Percentiles rank a stretch among this genome's conserved stretches.
phyloP scores from a whole-genome alignment of 2,329 filamentous ascomycete genomes.

The Neospermospora avenae region DNA sequence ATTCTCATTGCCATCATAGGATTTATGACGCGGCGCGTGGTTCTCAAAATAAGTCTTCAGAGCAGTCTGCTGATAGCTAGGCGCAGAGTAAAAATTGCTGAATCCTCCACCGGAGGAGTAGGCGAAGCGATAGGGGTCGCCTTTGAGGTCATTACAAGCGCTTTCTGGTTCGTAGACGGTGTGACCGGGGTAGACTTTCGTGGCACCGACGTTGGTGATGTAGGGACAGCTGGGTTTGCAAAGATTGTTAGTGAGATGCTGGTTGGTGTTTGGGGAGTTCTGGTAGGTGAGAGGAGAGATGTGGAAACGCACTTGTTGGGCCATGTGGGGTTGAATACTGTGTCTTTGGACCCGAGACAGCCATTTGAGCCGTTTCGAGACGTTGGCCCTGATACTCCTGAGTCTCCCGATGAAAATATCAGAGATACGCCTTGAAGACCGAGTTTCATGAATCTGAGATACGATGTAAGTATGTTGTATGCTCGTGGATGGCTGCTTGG shows the following conservation, averaged over 20 bases:
- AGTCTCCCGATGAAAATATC: slow-evolving; percentile 46
- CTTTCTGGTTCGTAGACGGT: slow-evolving; percentile 31
- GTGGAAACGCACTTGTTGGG: slow-evolving; percentile 48
- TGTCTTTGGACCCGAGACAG: slow-evolving; percentile 44
- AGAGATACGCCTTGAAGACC: slow-evolving; percentile 45
- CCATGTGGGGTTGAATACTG: slow-evolving; percentile 40
- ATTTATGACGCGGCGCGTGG: slow-evolving; percentile 10
- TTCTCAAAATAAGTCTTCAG: slow-evolving; percentile 27
- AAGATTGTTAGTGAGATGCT: not conserved
- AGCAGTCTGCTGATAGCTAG: slow-evolving; percentile 43
- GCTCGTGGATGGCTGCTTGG: not conserved
- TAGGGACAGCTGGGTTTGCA: slow-evolving; percentile 35
- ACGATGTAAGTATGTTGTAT: not conserved
- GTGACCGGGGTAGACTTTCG: slow-evolving; percentile 24
- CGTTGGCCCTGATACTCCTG: slow-evolving; percentile 37
- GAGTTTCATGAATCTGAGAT: slow-evolving; percentile 43
- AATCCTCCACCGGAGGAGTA: slow-evolving; percentile 47
- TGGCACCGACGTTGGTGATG: slow-evolving; percentile 26
- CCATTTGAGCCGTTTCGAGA: slow-evolving; percentile 30
- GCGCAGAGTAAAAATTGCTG: slow-evolving; percentile 45
- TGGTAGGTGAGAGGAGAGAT: slow-evolving; percentile 47
- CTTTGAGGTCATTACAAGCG: slow-evolving; percentile 37
- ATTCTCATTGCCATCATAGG: slow-evolving; percentile 6
- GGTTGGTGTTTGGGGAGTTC: slow-evolving; percentile 44
- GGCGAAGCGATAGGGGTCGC: slow-evolving; percentile 34